Evolutionary conservation across 306 rosid genomes (phyloP).

Genomic region (Prunus armeniaca): DNA sequence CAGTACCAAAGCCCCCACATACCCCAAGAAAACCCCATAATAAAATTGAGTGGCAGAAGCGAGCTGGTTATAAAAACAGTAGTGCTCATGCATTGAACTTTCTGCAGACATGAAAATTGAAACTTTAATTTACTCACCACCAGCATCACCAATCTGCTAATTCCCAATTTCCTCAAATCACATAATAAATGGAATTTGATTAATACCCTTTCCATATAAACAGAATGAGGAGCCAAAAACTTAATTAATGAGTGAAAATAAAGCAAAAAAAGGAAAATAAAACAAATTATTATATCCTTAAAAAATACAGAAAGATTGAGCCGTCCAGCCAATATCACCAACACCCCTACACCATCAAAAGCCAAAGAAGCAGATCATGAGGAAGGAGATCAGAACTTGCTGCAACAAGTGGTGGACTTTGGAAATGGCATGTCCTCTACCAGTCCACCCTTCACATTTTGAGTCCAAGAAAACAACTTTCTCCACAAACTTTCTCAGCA

Average conservation of each 20-base stretch:
- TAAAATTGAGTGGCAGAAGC: conserved; percentile 27
- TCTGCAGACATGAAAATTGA: conserved; percentile 49
- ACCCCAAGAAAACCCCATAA: conserved; percentile 40
- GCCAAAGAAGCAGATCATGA: conserved; percentile 25
- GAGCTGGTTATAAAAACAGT: conserved; percentile 53
- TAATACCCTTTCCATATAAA: conserved; percentile 34
- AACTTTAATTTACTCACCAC: conserved; percentile 41
- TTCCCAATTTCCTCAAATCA: not conserved
- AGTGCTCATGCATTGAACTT: conserved; percentile 59
- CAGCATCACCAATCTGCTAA: not conserved
- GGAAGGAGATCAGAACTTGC: conserved; percentile 23
- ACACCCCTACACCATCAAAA: conserved; percentile 38
- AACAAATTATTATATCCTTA: conserved; percentile 6
- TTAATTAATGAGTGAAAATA: not conserved
- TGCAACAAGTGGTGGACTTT: conserved; percentile 30
- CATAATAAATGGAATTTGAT: not conserved
- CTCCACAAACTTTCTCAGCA: conserved; percentile 17
- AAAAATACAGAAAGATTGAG: conserved; percentile 61
- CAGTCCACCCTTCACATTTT: conserved; percentile 20
- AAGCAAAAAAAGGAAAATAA: not conserved
- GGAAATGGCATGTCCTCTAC: conserved; percentile 18
- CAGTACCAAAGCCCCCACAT: conserved; percentile 26
- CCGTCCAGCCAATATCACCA: conserved; percentile 92
- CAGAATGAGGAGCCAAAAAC: conserved; percentile 8
- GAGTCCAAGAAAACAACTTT: conserved; percentile 25